Conservation (phyloP, 768 basidiomycete species). For the Boletus pseudo-olivaceus region DNA sequence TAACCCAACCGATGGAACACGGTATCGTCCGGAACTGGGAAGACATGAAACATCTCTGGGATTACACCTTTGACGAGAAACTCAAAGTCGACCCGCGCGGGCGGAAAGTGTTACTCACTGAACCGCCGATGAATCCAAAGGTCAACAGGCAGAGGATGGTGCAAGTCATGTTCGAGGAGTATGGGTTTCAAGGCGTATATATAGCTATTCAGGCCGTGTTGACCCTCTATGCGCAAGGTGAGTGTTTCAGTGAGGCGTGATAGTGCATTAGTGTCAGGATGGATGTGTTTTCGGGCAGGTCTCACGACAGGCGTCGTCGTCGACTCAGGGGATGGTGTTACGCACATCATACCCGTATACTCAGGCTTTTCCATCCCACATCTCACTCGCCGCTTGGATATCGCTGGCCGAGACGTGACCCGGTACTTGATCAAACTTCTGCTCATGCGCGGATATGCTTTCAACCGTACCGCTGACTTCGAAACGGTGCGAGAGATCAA, state of each 20-base stretch:
- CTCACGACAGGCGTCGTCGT: constrained; percentile 98
- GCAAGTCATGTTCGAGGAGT: constrained; percentile 99
- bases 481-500: constrained; percentile 99
- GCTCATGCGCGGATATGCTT: constrained; percentile 99
- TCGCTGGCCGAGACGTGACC: constrained; percentile 97
- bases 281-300: constrained; percentile 48
- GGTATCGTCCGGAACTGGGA: constrained; percentile 99
- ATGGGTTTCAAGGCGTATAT: constrained; percentile 93
- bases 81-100: constrained; percentile 84
- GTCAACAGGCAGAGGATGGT: constrained; percentile 91
- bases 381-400: constrained; percentile 90
- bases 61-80: constrained; percentile 98
- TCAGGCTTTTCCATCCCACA: constrained; percentile 96
- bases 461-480: constrained; percentile 99
- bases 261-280: background rate
- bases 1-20: constrained; percentile 99
- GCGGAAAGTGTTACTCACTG: constrained; percentile 88
- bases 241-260: constrained; percentile 25
- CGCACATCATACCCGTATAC: constrained; percentile 98
- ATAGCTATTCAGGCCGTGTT: constrained; percentile 98
- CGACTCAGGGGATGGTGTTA: constrained; percentile 98
- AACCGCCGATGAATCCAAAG: constrained; percentile 99
- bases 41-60: constrained; percentile 97
- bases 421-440: constrained; percentile 99
- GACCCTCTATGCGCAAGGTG: constrained; percentile 97